Evolutionary conservation across 805 yeast species (phyloP), one percentile per base, ranked within the genome.

Genomic region (Soucietia sequanensis): DNA sequence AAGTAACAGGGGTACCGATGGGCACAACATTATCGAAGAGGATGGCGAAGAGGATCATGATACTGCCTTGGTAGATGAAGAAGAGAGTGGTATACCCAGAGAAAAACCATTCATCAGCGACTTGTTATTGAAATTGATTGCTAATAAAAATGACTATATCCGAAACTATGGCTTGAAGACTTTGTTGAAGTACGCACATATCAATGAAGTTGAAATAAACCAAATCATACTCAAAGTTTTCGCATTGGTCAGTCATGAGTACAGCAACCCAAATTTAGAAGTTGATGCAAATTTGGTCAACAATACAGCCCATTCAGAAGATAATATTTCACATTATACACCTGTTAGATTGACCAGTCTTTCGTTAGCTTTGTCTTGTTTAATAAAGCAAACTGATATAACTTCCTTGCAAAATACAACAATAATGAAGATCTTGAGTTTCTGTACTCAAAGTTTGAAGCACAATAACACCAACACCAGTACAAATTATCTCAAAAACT

Each of bases 361-460:
- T 42, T 56, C 72, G 1, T 52, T 68, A 27, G 59, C 64, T 2
- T 48, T 68, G 23, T 57, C 56, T 54, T 44, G 68, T 1, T 45
- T 67, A 16, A 49, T 68, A 13, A 62, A 55, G 35, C 65, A 61
- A 28, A 57, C 72, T 1, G 60, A 63, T 14, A 47, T 60, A 7
- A 50, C 57, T 2, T 39, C 56, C 11, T 45, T 68, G 5, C 72
- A 66, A 38, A 65, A 65, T 33, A 51, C 72, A 5, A 62, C 68
- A 3, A 52, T 67, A 14, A 66, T 68, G 14, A 65, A 65, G 35
- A 52, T 68, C 8, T 49, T 68, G 40, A 66, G 72, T 60, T 68
- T 65, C 38, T 68, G 73, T 43, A 68, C 74, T 7, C 74, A 68
- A 35, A 62, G 55, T 34, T 56, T 68, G 46, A 68, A 68, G 44